These are phyloP conservation scores for Phytopythium boreale DNA, from an alignment of 352 stramenopile genomes.

Conservation along the genomic window DNA sequence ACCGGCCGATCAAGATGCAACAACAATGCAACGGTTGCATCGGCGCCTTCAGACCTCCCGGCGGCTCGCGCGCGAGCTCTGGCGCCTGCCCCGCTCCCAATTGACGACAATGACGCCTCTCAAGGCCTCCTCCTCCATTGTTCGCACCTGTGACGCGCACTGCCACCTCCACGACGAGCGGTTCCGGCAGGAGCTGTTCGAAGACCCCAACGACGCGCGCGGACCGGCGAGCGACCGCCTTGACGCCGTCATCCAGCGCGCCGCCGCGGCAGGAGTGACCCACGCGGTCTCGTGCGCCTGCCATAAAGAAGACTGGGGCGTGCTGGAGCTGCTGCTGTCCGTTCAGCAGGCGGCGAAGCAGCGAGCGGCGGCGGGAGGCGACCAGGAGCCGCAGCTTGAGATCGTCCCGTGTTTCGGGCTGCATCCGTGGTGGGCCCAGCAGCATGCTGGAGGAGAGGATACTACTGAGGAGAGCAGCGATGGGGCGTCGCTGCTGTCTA, in stretches of 20 bases:
- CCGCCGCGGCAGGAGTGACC: slow-evolving; percentile 29
- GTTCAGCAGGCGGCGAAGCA: not conserved
- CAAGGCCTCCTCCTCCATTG: not conserved
- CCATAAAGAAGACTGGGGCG: slow-evolving; percentile 53
- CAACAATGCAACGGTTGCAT: not conserved
- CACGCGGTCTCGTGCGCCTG: slow-evolving; percentile 63
- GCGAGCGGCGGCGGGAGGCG: not conserved
- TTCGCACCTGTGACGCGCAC: slow-evolving; percentile 38
- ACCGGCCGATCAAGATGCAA: too few relatives aligned
- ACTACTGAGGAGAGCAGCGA: not conserved
- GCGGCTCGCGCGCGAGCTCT: too few relatives aligned
- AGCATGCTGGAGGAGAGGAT: not conserved
- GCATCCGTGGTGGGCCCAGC: slow-evolving; percentile 69
- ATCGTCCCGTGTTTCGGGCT: slow-evolving; percentile 66
- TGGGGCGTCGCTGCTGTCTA: slow-evolving; percentile 13
- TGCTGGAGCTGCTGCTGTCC: slow-evolving; percentile 41
- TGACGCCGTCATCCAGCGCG: slow-evolving; percentile 32
- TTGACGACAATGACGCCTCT: too few relatives aligned
- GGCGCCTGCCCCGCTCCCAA: too few relatives aligned
- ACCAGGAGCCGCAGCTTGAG: slow-evolving; percentile 5
- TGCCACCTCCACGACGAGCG: slow-evolving; percentile 70
- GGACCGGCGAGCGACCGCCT: slow-evolving; percentile 13
- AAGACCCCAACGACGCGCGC: slow-evolving; percentile 5
- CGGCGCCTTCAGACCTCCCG: not conserved
- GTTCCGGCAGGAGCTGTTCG: slow-evolving; percentile 10